A percentile compares a stretch with the other conserved stretches of the same genome.
These are phyloP conservation scores for Colletotrichum sp. DNA, from an alignment of 2,329 filamentous ascomycete genomes.

Conservation along the genomic window DNA sequence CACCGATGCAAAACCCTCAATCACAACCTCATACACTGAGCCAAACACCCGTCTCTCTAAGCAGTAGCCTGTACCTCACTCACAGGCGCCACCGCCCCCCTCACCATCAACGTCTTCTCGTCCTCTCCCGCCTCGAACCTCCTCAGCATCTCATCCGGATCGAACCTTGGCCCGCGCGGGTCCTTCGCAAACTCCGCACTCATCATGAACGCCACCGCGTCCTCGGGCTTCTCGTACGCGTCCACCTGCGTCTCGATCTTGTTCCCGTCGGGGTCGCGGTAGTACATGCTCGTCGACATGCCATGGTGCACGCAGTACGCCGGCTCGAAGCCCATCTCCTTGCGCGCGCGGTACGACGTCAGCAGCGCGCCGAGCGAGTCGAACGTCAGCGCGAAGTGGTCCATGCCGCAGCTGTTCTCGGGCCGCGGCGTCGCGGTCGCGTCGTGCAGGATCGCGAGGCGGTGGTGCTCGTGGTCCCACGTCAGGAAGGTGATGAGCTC, in stretches of 20 bases:
- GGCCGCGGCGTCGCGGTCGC: slow-evolving; percentile 27
- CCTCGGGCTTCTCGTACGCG: slow-evolving; percentile 41
- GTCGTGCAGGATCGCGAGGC: slow-evolving; percentile 42
- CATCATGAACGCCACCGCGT: slow-evolving; percentile 44
- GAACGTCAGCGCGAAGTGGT: slow-evolving; percentile 49
- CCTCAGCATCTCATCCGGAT: slow-evolving; percentile 3
- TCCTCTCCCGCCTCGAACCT: slow-evolving; percentile 4
- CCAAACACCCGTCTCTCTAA: background rate
- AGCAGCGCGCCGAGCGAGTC: slow-evolving; percentile 36
- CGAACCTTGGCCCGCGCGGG: slow-evolving; percentile 24
- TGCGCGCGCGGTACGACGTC: slow-evolving; percentile 39
- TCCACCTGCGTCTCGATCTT: slow-evolving; percentile 51
- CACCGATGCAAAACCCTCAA: background rate
- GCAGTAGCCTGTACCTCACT: background rate
- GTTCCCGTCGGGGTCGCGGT: slow-evolving; percentile 54
- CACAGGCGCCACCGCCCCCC: background rate
- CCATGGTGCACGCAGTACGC: slow-evolving; percentile 53
- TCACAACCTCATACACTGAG: background rate
- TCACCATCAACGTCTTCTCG: background rate
- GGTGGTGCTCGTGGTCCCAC: slow-evolving; percentile 54
- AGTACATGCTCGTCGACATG: slow-evolving; percentile 51
- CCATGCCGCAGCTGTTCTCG: slow-evolving; percentile 33
- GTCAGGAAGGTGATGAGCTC: slow-evolving; percentile 39
- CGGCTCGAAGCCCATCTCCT: slow-evolving; percentile 39
- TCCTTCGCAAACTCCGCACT: slow-evolving; percentile 41